Evolutionary conservation across 257 asterid species (phyloP).

Genomic region (Gentiana straminea): DNA sequence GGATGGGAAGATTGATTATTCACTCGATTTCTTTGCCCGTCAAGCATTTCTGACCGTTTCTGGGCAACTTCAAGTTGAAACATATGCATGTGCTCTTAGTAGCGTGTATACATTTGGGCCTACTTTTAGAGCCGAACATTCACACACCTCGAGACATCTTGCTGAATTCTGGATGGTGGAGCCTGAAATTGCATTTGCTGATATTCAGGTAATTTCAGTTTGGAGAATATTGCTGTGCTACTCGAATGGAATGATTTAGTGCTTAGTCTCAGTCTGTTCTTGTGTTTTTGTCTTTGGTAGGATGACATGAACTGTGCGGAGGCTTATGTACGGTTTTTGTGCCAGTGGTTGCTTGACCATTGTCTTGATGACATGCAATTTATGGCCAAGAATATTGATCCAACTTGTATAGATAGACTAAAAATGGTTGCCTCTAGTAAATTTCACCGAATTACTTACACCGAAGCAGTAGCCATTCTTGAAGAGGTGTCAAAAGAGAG

Average conservation of each 20-base stretch:
- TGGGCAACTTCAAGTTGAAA: slow-evolving; percentile 94
- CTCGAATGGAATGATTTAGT: not conserved
- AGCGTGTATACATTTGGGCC: slow-evolving; percentile 96
- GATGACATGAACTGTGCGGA: slow-evolving; percentile 99
- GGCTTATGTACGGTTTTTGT: slow-evolving; percentile 79
- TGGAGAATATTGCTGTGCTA: not conserved
- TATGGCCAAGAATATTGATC: slow-evolving; percentile 52
- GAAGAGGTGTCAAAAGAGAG: slow-evolving; percentile 59
- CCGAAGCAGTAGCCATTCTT: slow-evolving; percentile 74
- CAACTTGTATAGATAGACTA: slow-evolving; percentile 60
- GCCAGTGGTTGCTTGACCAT: slow-evolving; percentile 87
- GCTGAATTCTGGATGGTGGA: slow-evolving; percentile 99
- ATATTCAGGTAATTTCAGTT: slow-evolving; percentile 45
- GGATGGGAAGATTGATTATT: slow-evolving; percentile 80
- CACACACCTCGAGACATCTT: slow-evolving; percentile 90
- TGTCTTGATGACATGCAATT: slow-evolving; percentile 92
- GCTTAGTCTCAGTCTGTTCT: not conserved
- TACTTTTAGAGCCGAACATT: slow-evolving; percentile 89
- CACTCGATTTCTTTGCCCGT: slow-evolving; percentile 76
- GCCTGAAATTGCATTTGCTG: slow-evolving; percentile 95
- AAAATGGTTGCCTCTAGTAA: slow-evolving; percentile 64
- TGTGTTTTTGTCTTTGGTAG: slow-evolving; percentile 24
- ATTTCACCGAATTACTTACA: slow-evolving; percentile 65
- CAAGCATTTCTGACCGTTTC: slow-evolving; percentile 95
- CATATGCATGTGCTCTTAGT: slow-evolving; percentile 85